Evolutionary conservation across 1,139 yeast species (phyloP), one percentile per base, ranked within the genome.

Genomic region (Saccharomyces pastorianus): DNA sequence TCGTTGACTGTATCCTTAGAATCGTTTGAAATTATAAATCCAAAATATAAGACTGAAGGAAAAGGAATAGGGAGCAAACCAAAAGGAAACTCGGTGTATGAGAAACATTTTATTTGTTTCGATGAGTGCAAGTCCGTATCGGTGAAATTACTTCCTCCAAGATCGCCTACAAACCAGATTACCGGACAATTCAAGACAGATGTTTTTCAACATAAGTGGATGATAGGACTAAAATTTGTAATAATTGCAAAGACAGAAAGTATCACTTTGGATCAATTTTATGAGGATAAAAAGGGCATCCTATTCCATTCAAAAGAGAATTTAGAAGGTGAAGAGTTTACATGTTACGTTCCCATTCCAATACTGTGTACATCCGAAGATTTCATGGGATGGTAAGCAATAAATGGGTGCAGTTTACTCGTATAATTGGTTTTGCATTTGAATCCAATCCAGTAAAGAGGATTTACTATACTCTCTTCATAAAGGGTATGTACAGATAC

Each of bases 111-210:
- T 4, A 59, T 67, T 23, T 57, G 65, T 42, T 71, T 66, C 55
- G 68, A 69, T 49, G 59, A 61, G 1, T 56, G 64, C 11, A 48
- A 57, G 1, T 51, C 59, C 6, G 54, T 71, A 8, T 65, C 70
- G 1, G 56, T 70, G 4, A 64, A 65, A 47, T 61, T 73, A 8
- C 56, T 70, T 2, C 66, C 73, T 8, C 66, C 72, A 29, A 60
- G 63, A 32, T 61, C 73, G 7, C 71, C 71, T 14, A 61, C 60
- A 54, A 59, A 59, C 41, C 63, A 63, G 52, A 51, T 66, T n/a
- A 62, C 73, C 1, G 64, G 70, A 46, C 76, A 72, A 52, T 72
- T 73, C 55, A 71, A 64, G 53, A 66, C 74, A 0, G 68, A 69
- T 50, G 55, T 73, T 0, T 72, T 73, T 52, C 73, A 73, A 50